These are phyloP conservation scores for Quambalaria eucalypti DNA, from an alignment of 1,284 basidiomycete genomes.

Conservation along the genomic window DNA sequence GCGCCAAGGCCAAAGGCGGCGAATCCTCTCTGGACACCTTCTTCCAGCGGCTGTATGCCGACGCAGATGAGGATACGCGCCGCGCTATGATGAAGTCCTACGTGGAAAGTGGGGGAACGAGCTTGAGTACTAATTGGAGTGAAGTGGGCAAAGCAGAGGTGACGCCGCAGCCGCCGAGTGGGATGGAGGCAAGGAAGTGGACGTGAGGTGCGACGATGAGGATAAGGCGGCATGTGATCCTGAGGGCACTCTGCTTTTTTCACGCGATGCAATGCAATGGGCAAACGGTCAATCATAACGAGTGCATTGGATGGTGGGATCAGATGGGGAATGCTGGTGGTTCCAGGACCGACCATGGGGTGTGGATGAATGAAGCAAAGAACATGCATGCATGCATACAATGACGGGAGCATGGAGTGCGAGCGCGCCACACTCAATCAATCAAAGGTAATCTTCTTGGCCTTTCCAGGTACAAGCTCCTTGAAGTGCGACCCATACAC, in stretches of 20 bases:
- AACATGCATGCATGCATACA: too few species aligned
- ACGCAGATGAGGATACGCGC: constrained; percentile 40
- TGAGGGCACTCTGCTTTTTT: too few species aligned
- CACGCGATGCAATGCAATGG: too few species aligned
- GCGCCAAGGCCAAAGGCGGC: constrained; percentile 5
- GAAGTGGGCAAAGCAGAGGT: constrained; percentile 30
- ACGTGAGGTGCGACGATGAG: too few species aligned
- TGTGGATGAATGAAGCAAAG: too few species aligned
- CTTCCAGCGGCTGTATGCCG: constrained; percentile 42
- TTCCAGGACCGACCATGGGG: too few species aligned
- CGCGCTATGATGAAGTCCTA: constrained; percentile 44
- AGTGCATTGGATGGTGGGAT: too few species aligned
- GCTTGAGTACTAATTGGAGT: constrained; percentile 42
- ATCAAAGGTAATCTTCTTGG: constrained; percentile 54
- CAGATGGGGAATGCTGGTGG: too few species aligned
- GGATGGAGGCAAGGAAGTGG: constrained; percentile 39
- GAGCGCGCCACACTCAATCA: too few species aligned
- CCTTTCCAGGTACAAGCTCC: constrained; percentile 58
- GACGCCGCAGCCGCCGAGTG: constrained; percentile 26
- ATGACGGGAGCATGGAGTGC: too few species aligned
- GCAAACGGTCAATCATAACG: too few species aligned
- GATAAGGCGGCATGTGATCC: too few species aligned
- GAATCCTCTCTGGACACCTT: constrained; percentile 33
- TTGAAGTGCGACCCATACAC: constrained; percentile 51
- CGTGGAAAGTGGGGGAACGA: constrained; percentile 40